Base-by-base conservation (phyloP, 805 yeast species). In the Yamadazyma laniorum region DNA sequence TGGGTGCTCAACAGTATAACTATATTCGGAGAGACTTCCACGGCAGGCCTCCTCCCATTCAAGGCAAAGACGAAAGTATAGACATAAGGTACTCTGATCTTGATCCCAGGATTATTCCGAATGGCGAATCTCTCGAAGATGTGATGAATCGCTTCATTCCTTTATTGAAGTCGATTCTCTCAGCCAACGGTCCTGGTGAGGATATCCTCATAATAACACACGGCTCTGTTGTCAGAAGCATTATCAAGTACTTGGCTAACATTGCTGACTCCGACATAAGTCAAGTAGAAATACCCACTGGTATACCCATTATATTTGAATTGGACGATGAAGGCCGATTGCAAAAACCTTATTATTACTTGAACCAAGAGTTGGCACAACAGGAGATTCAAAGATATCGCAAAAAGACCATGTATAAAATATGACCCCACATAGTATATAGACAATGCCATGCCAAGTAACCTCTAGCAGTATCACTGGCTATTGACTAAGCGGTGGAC, bases 251-350 rank as follows among this genome's bases (percentile, higher is more conserved):
- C 35, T 53, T 68, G 21, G 55, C 55, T 32, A 50, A 54, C 22
- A 61, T 67, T 18, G 56, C 61, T 35, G 70, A 68, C 46, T 56
- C 56, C 25, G 65, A 61, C 36, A 66, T 68, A 22, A 56, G 63
- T 29, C 56, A 59, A 30, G 63, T 68, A 37, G 66, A 68, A 43
- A 67, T 67, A 3, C 73, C 74, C 14, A 68, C 72, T 1, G 74
- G 73, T 1, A 59, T 68, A 3, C 74, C 74, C 7, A 49, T 67
- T n/a, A 65, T 66, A 17, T 67, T 68, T 46, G 72, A 68, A 39
- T 40, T 66, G 6, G 54, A 61, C 38, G 63, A 63, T 29, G 39
- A 47, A 6, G 65, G 64, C 6, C 44, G 49, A 13, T 44, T 60
- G 32, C 38, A 52, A 5, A 54, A 52, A 29, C 56, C 55, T 23